phyloP scores from a whole-genome alignment of 1,284 basidiomycete genomes.

The Malassezia cuniculi region DNA sequence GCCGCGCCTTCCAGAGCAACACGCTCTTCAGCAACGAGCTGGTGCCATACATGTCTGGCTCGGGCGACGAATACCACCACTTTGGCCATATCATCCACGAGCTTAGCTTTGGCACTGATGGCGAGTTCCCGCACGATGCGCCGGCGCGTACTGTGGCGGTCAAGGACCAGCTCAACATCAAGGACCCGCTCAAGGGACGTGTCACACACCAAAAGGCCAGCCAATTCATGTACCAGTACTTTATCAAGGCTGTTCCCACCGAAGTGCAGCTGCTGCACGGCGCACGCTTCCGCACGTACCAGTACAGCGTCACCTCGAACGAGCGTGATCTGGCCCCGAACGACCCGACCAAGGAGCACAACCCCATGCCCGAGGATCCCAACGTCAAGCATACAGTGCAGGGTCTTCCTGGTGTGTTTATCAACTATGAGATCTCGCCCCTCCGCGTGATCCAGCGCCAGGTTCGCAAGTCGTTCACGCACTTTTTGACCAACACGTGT shows the following conservation, averaged over 20 bases:
- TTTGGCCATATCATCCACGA: slow-evolving; percentile 80
- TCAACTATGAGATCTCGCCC: slow-evolving; percentile 63
- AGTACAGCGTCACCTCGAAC: slow-evolving; percentile 90
- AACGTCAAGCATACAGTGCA: slow-evolving; percentile 49
- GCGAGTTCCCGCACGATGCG: slow-evolving; percentile 22
- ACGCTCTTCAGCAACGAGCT: slow-evolving; percentile 75
- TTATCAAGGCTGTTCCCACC: slow-evolving; percentile 58
- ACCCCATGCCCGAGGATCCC: no score
- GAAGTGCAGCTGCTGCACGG: slow-evolving; percentile 26
- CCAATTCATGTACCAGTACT: slow-evolving; percentile 54
- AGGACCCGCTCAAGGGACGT: slow-evolving; percentile 68
- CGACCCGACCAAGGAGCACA: slow-evolving; percentile 4
- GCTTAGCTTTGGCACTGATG: slow-evolving; percentile 54
- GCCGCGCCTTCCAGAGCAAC: slow-evolving; percentile 80
- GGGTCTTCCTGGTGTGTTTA: slow-evolving; percentile 50
- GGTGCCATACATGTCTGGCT: slow-evolving; percentile 67
- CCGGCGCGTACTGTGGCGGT: slow-evolving; percentile 3
- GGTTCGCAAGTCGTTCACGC: slow-evolving; percentile 80
- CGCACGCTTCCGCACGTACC: slow-evolving; percentile 57
- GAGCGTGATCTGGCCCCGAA: slow-evolving; percentile 59
- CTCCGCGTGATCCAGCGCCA: slow-evolving; percentile 36
- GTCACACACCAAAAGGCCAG: slow-evolving; percentile 51
- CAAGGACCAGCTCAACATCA: slow-evolving; percentile 63
- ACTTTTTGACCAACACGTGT: slow-evolving; percentile 72
- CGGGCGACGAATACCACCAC: slow-evolving; percentile 49